Evolutionary conservation across 768 basidiomycete species (phyloP), one percentile per base, ranked within the genome.

Genomic region (Cystobasidium ongulense): DNA sequence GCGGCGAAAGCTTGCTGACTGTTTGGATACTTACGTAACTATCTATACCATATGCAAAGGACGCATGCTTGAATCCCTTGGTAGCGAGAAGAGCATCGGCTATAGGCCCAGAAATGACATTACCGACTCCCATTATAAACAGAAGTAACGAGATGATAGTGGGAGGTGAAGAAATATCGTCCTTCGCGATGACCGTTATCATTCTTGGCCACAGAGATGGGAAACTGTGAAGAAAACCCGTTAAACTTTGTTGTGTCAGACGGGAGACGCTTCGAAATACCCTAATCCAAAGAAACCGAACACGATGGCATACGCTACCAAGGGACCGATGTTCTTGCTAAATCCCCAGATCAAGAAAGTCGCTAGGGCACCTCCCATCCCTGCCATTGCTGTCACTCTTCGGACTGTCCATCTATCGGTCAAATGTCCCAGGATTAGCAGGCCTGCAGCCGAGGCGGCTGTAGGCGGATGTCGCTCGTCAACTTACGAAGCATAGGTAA

Each of bases 11-110:
- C n/a, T n/a, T n/a, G n/a, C n/a, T n/a, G n/a, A n/a, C n/a, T n/a
- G n/a, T n/a, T n/a, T n/a, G n/a, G n/a, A n/a, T n/a, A 64, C 63
- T 64, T 3, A 67, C 65, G 33, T 50, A 67, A 17, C 21, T 18
- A 5, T 50, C 27, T 17, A 31, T 23, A 10, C 65, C 65, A 50
- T 67, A 67, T 52, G 39, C 65, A 50, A 46, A 67, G 10, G 7
- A 1, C 7, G 65, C 65, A 67, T 67, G 8, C 41, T 7, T 4
- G 5, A 67, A 50, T 8, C 8, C 39, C 21, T 8, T 52, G 1
- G 3, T 23, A 27, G 5, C 25, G 3, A 67, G 41, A 7, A 67
- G n/a, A 5, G 17, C 13, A 29, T n/a, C 27, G 1, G 65, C 5
- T 31, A 67, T 33, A 7, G 43, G 43, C 18, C 65, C 65, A 8